phyloP scores from a whole-genome alignment of 257 asterid genomes.

The Solanum arcanum region DNA sequence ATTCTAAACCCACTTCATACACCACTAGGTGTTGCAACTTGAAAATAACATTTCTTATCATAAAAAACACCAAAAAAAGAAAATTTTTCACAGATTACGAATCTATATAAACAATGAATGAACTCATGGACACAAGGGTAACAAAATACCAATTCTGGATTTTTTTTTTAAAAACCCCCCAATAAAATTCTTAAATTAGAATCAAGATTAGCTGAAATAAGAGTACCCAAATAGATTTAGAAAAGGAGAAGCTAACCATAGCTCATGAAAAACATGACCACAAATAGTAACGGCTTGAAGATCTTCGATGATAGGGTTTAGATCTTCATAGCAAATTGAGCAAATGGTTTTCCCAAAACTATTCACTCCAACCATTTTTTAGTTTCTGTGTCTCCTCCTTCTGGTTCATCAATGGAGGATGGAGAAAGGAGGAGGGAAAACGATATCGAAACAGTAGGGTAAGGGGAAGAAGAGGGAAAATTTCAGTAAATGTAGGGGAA shows the following conservation, averaged over 20 bases:
- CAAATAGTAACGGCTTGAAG: slow-evolving; percentile 79
- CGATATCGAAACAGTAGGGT: background rate
- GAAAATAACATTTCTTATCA: background rate
- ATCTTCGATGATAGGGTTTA: slow-evolving; percentile 76
- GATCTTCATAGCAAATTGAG: slow-evolving; percentile 91
- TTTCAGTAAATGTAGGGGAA: background rate
- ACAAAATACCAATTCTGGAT: background rate
- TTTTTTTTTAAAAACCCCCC: background rate
- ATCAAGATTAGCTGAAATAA: background rate
- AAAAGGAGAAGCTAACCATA: slow-evolving; percentile 42
- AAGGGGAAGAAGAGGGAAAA: background rate
- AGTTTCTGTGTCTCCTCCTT: background rate
- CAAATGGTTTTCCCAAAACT: background rate
- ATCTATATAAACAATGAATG: background rate
- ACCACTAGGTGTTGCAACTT: background rate
- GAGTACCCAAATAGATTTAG: background rate
- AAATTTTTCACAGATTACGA: background rate
- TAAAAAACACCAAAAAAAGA: background rate
- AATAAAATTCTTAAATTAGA: background rate
- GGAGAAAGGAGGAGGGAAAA: background rate
- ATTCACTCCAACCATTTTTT: background rate
- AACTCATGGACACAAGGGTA: background rate
- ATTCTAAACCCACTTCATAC: background rate
- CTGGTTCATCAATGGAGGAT: background rate
- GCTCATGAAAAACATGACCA: slow-evolving; percentile 98